Evolutionary conservation across 2,329 filamentous ascomycete genomes (phyloP).

Genomic region (Onygena corvina): DNA sequence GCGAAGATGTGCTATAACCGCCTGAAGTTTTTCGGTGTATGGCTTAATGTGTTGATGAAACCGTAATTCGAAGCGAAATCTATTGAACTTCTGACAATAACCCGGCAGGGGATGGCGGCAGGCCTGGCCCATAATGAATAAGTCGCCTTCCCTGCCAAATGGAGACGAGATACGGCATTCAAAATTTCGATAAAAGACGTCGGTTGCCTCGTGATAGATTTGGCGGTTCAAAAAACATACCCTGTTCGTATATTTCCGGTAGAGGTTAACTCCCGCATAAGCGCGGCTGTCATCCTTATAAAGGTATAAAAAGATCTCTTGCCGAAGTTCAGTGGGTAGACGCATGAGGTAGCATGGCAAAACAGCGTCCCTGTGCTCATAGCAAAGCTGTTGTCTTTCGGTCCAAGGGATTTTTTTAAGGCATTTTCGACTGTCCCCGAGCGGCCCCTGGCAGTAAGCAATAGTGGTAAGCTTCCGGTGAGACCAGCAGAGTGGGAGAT

Average conservation of each 20-base stretch:
- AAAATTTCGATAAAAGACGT: neutral
- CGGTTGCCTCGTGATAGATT: neutral
- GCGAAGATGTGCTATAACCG: neutral
- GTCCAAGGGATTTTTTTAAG: conserved; percentile 14
- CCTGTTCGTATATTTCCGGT: neutral
- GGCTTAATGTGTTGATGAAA: neutral
- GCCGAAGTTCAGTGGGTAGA: conserved; percentile 12
- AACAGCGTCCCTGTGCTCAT: conserved; percentile 9
- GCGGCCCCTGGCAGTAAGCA: conserved; percentile 11
- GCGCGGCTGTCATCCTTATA: conserved; percentile 8
- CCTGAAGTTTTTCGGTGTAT: neutral
- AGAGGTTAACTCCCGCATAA: neutral
- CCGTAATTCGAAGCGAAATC: neutral
- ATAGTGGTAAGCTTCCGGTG: conserved; percentile 8
- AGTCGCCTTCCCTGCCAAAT: too few relatives aligned
- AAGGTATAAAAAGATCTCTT: conserved; percentile 13
- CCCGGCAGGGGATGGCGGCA: neutral
- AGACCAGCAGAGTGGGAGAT: neutral
- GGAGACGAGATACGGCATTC: neutral
- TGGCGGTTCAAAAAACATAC: neutral
- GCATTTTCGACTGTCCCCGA: conserved; percentile 11
- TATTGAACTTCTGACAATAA: neutral
- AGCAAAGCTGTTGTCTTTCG: conserved; percentile 13
- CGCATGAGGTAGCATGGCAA: conserved; percentile 13
- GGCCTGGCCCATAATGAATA: neutral